phyloP scores from a whole-genome alignment of 768 basidiomycete genomes.

The Clitopilus passeckerianus region DNA sequence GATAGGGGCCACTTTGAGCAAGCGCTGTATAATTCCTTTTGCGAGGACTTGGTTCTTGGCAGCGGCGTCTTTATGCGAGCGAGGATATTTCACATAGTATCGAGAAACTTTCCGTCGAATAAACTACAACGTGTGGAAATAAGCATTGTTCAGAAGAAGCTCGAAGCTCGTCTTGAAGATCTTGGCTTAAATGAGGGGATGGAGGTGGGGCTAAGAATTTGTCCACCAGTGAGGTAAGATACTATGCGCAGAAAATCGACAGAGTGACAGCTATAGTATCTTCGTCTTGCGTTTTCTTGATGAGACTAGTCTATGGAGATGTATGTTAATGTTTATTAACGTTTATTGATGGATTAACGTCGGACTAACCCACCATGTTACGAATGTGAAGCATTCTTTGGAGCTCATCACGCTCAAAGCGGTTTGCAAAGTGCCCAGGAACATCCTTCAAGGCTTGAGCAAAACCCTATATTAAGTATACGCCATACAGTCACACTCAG shows the following conservation, averaged over 20 bases:
- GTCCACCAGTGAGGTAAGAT: neutral
- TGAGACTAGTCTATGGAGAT: neutral
- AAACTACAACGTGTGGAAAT: neutral
- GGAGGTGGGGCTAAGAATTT: neutral
- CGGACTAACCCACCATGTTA: neutral
- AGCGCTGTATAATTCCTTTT: neutral
- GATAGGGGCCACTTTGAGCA: neutral
- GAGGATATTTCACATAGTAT: neutral
- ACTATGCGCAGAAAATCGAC: neutral
- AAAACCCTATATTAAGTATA: neutral
- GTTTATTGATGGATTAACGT: neutral
- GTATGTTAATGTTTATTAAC: neutral
- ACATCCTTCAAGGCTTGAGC: neutral
- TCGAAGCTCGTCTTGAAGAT: neutral
- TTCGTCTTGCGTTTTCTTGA: neutral
- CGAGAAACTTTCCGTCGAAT: neutral
- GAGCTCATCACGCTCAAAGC: neutral
- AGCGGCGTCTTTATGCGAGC: neutral
- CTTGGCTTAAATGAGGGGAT: neutral
- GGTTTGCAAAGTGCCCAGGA: neutral
- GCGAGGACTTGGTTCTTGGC: neutral
- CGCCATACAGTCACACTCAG: neutral
- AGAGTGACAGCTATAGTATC: neutral
- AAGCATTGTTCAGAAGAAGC: neutral
- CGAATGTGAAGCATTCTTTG: neutral